Percentiles rank a stretch among this genome's conserved stretches.
Evolutionary conservation across 1,284 basidiomycete species (phyloP).

Genomic region (Tilletia caries): DNA sequence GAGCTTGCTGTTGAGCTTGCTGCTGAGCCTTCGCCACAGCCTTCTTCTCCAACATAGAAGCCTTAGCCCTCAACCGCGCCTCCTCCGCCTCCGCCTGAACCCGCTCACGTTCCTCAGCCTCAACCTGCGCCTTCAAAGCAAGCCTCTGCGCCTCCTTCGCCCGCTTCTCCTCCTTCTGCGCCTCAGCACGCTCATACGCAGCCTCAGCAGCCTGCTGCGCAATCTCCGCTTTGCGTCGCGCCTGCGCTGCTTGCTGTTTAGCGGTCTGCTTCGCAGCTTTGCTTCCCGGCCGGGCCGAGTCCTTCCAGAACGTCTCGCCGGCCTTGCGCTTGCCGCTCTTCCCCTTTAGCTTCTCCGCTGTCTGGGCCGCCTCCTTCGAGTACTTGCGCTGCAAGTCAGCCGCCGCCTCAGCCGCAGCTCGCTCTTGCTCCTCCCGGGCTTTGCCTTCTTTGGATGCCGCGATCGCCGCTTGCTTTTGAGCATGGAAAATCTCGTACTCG

Average conservation of each 20-base stretch:
- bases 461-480: not conserved
- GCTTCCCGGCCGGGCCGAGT: not conserved
- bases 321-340: not conserved
- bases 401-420: not conserved
- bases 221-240: not conserved
- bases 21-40: too few relatives aligned
- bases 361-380: not conserved
- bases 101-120: not conserved
- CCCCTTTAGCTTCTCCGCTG: not conserved
- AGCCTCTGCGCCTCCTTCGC: not conserved
- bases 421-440: not conserved
- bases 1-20: too few relatives aligned
- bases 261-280: not conserved
- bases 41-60: not conserved
- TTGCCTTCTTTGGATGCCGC: not conserved
- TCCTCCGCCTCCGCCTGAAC: not conserved
- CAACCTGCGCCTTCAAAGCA: not conserved
- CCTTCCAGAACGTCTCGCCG: not conserved
- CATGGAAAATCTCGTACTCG: slow-evolving; percentile 25
- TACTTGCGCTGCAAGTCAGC: not conserved
- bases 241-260: not conserved
- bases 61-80: not conserved
- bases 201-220: not conserved
- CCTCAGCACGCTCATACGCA: not conserved
- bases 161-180: not conserved